Conservation (phyloP, 2,329 filamentous ascomycete genomes). For the Thielaviopsis musarum region DNA sequence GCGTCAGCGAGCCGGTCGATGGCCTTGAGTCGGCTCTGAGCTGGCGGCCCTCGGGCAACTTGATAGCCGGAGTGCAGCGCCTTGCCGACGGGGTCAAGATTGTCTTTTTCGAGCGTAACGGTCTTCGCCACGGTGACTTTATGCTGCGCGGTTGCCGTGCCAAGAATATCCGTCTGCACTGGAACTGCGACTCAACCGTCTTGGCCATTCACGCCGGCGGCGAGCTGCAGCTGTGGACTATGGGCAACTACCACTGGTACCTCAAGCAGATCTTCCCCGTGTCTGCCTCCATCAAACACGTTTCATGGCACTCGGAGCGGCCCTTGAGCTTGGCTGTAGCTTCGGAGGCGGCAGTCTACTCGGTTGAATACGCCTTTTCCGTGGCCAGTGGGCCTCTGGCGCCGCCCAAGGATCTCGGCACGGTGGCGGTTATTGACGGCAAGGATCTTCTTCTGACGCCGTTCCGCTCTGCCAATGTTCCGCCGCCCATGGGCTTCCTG, state of each 20-base stretch:
- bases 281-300: constrained; percentile 17
- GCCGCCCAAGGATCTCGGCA: constrained; percentile 60
- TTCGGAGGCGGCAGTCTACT: constrained; percentile 16
- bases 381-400: constrained; percentile 51
- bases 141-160: constrained; percentile 51
- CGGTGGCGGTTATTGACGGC: constrained; percentile 75
- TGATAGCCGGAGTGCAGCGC: constrained; percentile 74
- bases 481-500: constrained; percentile 80
- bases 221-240: constrained; percentile 85
- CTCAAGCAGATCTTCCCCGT: constrained; percentile 71
- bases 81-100: constrained; percentile 46
- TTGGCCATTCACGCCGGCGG: constrained; percentile 64
- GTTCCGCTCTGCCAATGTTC: constrained; percentile 66
- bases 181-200: constrained; percentile 87
- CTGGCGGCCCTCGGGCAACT: constrained; percentile 81
- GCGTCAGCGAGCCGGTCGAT: constrained; percentile 88
- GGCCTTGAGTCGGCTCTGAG: constrained; percentile 73
- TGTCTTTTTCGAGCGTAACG: constrained; percentile 92
- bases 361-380: constrained; percentile 46
- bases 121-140: constrained; percentile 91
- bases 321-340: constrained; percentile 48
- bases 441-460: constrained; percentile 67
- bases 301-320: constrained; percentile 79
- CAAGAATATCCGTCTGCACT: constrained; percentile 48
- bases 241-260: constrained; percentile 96